Evolutionary conservation across 2,329 filamentous ascomycete species (phyloP), one percentile per base, ranked within the genome.

Genomic region (Ophiostoma himal-ulmi): DNA sequence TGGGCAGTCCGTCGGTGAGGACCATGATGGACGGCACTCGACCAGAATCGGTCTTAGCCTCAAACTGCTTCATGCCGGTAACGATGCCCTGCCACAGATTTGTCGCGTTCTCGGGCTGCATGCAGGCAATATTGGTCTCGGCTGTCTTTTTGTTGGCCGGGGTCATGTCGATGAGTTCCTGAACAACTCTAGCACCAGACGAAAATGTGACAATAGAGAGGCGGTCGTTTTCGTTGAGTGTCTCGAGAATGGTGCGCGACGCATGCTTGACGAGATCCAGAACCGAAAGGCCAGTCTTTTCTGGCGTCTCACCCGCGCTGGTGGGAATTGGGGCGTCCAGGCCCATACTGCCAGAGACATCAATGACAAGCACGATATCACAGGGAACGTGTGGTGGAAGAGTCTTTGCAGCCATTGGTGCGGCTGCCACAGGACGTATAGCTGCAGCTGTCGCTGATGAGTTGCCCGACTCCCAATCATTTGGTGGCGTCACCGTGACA

Each of bases 211-310:
- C 84, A 41, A 89, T 85, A 5, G 84, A 86, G 0, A 89, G 77
- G 5, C 86, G 80, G 74, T 89, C 87, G 0, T 76, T 73, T n/a
- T 83, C 80, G 39, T 84, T 79, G 72, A 89, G 78, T 0, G 85
- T 86, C 74, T 86, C 83, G 11, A 78, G 74, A 22, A 89, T 87
- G 8, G 86, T 88, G 7, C 81, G 80, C 1, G 85, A 83, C 0
- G 86, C 85, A 74, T 89, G 86, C 74, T 88, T 88, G 60, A 83
- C 83, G 30, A 89, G 80, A 73, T 89, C 87, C 30, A 89, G 76
- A 1, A 88, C 81, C 0, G 82, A 84, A 0, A 88, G 77, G 0
- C 86, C 86, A 1, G 81, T 81, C 26, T 80, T 75, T 72, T 88
- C 84, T 1, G 76, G 72, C 20, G 77, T 75, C 6, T 82, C 79